Percentiles rank a stretch among this genome's conserved stretches.
phyloP scores from a whole-genome alignment of 495 filamentous ascomycete genomes.

The Cercophora scortea region DNA sequence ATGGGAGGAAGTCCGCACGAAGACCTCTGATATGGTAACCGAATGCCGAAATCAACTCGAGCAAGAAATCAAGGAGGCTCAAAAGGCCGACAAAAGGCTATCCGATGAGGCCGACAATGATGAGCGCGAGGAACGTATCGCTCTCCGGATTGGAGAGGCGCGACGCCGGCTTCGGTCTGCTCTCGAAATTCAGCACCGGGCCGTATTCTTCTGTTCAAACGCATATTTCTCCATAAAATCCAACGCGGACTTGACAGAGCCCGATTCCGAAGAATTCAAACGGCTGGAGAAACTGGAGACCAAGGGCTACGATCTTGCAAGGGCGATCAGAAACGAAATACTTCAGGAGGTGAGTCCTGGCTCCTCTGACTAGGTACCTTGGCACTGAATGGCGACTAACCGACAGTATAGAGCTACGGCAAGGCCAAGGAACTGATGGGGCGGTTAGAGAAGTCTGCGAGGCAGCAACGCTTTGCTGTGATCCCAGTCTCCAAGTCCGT shows the following conservation, averaged over 20 bases:
- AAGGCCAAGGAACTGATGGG: constrained; percentile 33
- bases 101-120: constrained; percentile 29
- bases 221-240: constrained; percentile 75
- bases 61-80: constrained; percentile 40
- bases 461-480: constrained; percentile 47
- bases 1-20: constrained; percentile 55
- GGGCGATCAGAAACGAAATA: constrained; percentile 68
- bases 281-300: constrained; percentile 60
- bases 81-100: constrained; percentile 9
- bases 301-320: constrained; percentile 67
- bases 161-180: constrained; percentile 60
- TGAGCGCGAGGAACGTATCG: constrained; percentile 17
- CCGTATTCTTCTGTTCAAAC: constrained; percentile 77
- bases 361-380: neutral
- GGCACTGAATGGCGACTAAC: constrained; percentile 4
- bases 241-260: constrained; percentile 49
- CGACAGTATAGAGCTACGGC: constrained; percentile 12
- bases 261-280: constrained; percentile 58
- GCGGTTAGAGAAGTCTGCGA: constrained; percentile 38
- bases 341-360: constrained; percentile 37
- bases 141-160: constrained; percentile 43
- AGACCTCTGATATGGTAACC: constrained; percentile 47
- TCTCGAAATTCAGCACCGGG: constrained; percentile 74
- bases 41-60: constrained; percentile 58
- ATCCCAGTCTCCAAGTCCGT: constrained; percentile 47